phyloP scores from a whole-genome alignment of 768 basidiomycete species.

The Ramaria sp. region DNA sequence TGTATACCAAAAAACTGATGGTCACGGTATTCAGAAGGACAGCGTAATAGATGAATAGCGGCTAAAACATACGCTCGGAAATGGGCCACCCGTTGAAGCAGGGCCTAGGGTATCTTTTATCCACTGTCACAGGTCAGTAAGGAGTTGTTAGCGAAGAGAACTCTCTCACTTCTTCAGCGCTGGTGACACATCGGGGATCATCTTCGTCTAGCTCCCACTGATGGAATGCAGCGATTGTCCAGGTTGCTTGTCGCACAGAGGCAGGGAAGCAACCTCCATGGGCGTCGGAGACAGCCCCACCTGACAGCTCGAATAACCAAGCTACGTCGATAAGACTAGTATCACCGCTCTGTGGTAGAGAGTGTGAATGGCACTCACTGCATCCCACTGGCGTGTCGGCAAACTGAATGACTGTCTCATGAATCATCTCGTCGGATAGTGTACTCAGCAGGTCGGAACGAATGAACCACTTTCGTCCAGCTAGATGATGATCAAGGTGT shows the following conservation, averaged over 20 bases:
- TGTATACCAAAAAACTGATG: conserved; percentile 64
- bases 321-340: conserved; percentile 38
- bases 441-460: conserved; percentile 77
- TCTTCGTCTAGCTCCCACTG: conserved; percentile 84
- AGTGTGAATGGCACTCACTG: conserved; percentile 43
- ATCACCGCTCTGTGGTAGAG: not conserved
- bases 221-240: conserved; percentile 83
- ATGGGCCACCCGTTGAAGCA: conserved; percentile 67
- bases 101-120: conserved; percentile 62
- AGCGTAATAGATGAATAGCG: conserved; percentile 9
- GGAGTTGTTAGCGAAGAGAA: not conserved
- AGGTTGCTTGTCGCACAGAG: conserved; percentile 66
- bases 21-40: conserved; percentile 8
- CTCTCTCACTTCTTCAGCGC: conserved; percentile 64
- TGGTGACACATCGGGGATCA: conserved; percentile 69
- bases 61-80: conserved; percentile 60
- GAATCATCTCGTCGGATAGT: conserved; percentile 78
- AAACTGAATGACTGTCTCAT: conserved; percentile 74
- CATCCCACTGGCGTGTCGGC: conserved; percentile 80
- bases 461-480: conserved; percentile 84
- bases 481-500: conserved; percentile 24
- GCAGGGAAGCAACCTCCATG: conserved; percentile 54
- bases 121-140: conserved; percentile 43
- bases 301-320: conserved; percentile 88
- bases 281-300: conserved; percentile 59